Percentiles rank a stretch among this genome's conserved stretches.
Conservation (phyloP, 345 rosid species). For the Murraya paniculata region DNA sequence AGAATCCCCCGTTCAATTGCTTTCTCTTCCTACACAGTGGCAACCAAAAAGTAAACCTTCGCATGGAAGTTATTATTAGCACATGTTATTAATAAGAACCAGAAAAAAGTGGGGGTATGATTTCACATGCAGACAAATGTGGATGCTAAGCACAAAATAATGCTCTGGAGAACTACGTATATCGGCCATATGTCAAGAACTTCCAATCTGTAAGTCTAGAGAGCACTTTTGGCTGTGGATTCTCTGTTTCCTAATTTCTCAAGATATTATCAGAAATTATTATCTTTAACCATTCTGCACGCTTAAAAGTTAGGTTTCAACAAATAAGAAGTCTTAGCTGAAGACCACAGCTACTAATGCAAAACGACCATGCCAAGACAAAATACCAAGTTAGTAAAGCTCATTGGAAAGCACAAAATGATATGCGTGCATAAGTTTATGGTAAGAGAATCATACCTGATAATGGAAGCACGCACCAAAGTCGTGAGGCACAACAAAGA, state of each 20-base stretch:
- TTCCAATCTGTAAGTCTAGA: not conserved
- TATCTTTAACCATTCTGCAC: not conserved
- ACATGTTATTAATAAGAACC: not conserved
- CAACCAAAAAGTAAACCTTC: not conserved
- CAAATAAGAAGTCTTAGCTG: not conserved
- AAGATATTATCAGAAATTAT: not conserved
- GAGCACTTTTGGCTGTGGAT: not conserved
- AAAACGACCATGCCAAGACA: not conserved
- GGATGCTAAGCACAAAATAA: not conserved
- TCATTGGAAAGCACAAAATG: not conserved
- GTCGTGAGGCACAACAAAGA: conserved; percentile 94
- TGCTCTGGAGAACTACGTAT: not conserved
- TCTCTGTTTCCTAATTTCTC: not conserved
- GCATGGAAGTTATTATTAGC: not conserved
- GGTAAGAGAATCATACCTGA: conserved; percentile 42
- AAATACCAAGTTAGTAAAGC: not conserved
- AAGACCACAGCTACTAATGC: not conserved
- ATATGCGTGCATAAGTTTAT: not conserved
- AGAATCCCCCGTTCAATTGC: conserved; percentile 88
- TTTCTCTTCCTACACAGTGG: conserved; percentile 72
- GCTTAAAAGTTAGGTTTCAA: not conserved
- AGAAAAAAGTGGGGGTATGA: not conserved
- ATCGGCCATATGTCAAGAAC: not conserved
- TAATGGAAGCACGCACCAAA: conserved; percentile 97
- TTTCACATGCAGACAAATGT: not conserved